These are phyloP conservation scores for Phialocephala sp. DNA, from an alignment of 2,329 filamentous ascomycete genomes.

Conservation along the genomic window DNA sequence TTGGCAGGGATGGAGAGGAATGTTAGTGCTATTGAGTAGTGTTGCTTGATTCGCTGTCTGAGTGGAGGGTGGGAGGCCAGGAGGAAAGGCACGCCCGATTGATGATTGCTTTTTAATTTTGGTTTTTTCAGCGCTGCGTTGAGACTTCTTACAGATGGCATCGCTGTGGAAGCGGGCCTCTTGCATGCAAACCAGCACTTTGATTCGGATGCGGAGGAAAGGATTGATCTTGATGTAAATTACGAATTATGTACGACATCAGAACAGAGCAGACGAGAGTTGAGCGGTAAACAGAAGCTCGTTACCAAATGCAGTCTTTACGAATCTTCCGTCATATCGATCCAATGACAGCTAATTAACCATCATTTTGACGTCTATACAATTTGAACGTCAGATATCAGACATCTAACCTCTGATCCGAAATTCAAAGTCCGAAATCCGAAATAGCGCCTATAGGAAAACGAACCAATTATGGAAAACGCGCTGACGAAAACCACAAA, in stretches of 20 bases:
- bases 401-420: too few relatives aligned
- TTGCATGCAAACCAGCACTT: not conserved
- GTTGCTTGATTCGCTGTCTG: not conserved
- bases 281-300: not conserved
- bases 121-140: not conserved
- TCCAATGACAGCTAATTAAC: too few relatives aligned
- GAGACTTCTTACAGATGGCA: not conserved
- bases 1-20: slow-evolving; percentile 29
- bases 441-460: too few relatives aligned
- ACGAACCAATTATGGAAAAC: too few relatives aligned
- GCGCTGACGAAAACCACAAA: too few relatives aligned
- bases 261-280: not conserved
- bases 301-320: not conserved
- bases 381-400: too few relatives aligned
- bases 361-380: too few relatives aligned
- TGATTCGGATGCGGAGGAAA: not conserved
- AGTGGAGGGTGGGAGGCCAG: not conserved
- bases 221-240: slow-evolving; percentile 3
- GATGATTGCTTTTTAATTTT: not conserved
- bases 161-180: not conserved
- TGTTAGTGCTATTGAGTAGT: slow-evolving; percentile 35
- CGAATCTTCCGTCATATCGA: too few relatives aligned
- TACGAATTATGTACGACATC: not conserved
- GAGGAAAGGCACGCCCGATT: not conserved
- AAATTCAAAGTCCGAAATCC: too few relatives aligned